Conservation (phyloP, 495 filamentous ascomycete species). For the Pseudomonodictys pantanalensis region DNA sequence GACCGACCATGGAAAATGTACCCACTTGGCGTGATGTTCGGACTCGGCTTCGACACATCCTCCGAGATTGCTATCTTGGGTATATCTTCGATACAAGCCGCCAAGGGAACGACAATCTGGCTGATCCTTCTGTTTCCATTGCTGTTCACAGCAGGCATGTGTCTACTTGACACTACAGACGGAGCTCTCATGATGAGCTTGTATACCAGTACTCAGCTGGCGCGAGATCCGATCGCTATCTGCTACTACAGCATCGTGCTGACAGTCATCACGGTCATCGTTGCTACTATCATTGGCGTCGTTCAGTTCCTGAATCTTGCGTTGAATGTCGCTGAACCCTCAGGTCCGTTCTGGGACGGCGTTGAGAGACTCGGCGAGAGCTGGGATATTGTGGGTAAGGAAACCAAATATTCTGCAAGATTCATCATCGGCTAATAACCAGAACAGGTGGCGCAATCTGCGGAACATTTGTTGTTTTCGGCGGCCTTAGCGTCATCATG, state of each 20-base stretch:
- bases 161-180: slow-evolving; percentile 82
- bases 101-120: slow-evolving; percentile 86
- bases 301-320: slow-evolving; percentile 80
- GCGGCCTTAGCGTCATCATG: slow-evolving; percentile 62
- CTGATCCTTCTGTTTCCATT: slow-evolving; percentile 89
- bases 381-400: slow-evolving; percentile 76
- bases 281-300: slow-evolving; percentile 78
- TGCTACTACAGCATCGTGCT: slow-evolving; percentile 93
- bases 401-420: background rate
- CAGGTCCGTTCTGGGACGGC: slow-evolving; percentile 82
- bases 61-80: slow-evolving; percentile 90
- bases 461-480: slow-evolving; percentile 75
- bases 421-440: slow-evolving; percentile 1
- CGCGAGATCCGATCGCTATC: slow-evolving; percentile 77
- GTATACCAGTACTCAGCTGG: slow-evolving; percentile 73
- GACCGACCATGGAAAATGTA: slow-evolving; percentile 98
- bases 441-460: slow-evolving; percentile 63
- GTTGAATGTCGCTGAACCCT: slow-evolving; percentile 67
- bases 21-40: slow-evolving; percentile 84
- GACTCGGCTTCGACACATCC: slow-evolving; percentile 92
- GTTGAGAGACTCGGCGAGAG: slow-evolving; percentile 70
- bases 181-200: slow-evolving; percentile 93
- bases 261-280: slow-evolving; percentile 80
- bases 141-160: slow-evolving; percentile 94
- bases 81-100: slow-evolving; percentile 80